Conservation (phyloP, 1,139 yeast genomes). For the Suhomyces bribrorum region DNA sequence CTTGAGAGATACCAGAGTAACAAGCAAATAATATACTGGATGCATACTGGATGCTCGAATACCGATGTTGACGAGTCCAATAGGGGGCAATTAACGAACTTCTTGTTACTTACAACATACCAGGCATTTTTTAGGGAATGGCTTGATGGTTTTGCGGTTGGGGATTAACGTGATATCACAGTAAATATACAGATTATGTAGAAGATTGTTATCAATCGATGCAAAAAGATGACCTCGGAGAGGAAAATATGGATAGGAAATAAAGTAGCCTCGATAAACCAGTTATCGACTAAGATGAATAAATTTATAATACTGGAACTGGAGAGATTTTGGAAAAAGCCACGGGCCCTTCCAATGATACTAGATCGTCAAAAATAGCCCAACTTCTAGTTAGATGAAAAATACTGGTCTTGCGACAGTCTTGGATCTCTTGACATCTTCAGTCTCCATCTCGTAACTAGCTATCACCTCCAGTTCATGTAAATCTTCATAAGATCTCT, state of each 20-base stretch:
- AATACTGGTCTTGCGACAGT: constrained; percentile 16
- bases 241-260: constrained; percentile 3
- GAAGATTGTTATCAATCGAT: not conserved
- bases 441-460: constrained; percentile 10
- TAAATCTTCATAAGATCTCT: constrained; percentile 18
- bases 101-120: too few species aligned
- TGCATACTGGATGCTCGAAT: too few species aligned
- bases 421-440: constrained; percentile 16
- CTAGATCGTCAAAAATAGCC: too few species aligned
- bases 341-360: too few species aligned
- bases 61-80: too few species aligned
- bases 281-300: constrained; percentile 1
- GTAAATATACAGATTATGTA: constrained; percentile 1
- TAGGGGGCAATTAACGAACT: too few species aligned
- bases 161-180: constrained; percentile 1
- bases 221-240: not conserved
- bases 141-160: too few species aligned
- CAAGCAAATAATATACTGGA: too few species aligned
- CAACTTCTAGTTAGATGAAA: constrained; percentile 13
- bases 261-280: constrained; percentile 2
- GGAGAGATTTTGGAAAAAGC: not conserved
- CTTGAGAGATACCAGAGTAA: too few species aligned
- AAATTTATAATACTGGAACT: not conserved
- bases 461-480: constrained; percentile 7
- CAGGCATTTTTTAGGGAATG: too few species aligned